Evolutionary conservation across 306 rosid genomes (phyloP), one percentile per base, ranked within the genome.

Genomic region (Dicorynia guianensis): DNA sequence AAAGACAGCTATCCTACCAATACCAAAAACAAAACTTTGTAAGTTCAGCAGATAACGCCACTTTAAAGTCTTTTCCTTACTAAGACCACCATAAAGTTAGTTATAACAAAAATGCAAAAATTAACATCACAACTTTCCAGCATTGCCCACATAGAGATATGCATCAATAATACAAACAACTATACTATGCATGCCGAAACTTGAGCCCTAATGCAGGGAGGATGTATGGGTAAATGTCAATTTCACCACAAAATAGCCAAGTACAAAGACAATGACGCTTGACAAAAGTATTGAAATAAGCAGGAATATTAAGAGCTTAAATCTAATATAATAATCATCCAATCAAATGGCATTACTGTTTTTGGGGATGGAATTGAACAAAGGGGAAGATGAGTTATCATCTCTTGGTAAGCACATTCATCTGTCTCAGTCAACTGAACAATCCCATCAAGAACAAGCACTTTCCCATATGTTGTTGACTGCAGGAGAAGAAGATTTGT

Each of bases 331-430:
- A 69, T 1, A 58, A 72, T 59, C 48, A 70, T 53, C 33, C 44
- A 20, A 77, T 52, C 72, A 60, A 73, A 63, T 54, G 67, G 67
- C 63, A 54, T 88, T 86, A 95, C 99, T 44, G 57, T 82, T 87
- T 87, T 90, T 0, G 99, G 99, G 55, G 91, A 83, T 57, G 81
- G 84, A 85, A 95, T 90, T 9, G 99, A 95, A 78, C 99, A 95
- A 55, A 95, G 99, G 59, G 99, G 99, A 60, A 95, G 97, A 84
- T 90, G 99, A 43, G 96, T 81, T 59, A 95, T 95, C 99, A 95
- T 95, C 85, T 95, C 99, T 91, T 95, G 99, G 86, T 95, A 95
- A 57, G 97, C 97, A 52, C 97, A 95, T 92, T 95, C 99, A 74
- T 95, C 99, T 81, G 83, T 92, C 89, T 95, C 98, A 44, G 93